phyloP scores from a whole-genome alignment of 108 stramenopile species.

The Stephanodiscus triporus region DNA sequence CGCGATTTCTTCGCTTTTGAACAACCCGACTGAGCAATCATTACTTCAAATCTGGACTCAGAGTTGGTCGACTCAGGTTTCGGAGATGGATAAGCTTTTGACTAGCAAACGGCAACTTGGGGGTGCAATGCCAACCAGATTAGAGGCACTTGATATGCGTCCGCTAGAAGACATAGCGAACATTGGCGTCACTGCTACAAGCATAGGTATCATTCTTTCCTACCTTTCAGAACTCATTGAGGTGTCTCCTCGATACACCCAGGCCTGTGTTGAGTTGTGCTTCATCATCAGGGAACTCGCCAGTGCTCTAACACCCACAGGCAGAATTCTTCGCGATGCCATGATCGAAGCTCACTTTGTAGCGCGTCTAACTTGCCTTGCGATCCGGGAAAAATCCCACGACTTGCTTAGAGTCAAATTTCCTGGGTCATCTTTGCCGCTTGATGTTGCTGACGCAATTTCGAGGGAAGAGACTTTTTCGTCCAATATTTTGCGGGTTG shows the following conservation, averaged over 20 bases:
- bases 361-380: constrained; percentile 66
- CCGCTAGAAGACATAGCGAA: constrained; percentile 47
- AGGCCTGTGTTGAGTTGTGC: constrained; percentile 68
- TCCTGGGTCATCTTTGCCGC: constrained; percentile 69
- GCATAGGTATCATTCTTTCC: constrained; percentile 75
- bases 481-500: constrained; percentile 53
- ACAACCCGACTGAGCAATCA: constrained; percentile 53
- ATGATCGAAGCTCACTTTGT: constrained; percentile 75
- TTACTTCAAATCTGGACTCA: constrained; percentile 60
- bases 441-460: constrained; percentile 64
- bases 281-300: constrained; percentile 75
- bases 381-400: constrained; percentile 66
- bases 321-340: constrained; percentile 56
- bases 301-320: constrained; percentile 25
- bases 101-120: constrained; percentile 21
- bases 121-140: constrained; percentile 47
- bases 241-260: constrained; percentile 62
- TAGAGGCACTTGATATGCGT: constrained; percentile 10
- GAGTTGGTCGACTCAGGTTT: constrained; percentile 62
- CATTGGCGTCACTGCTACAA: constrained; percentile 47
- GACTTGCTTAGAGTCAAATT: constrained; percentile 49
- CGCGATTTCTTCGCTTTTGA: constrained; percentile 57
- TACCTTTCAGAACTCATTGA: constrained; percentile 68
- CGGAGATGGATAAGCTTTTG: constrained; percentile 11
- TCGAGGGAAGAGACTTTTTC: constrained; percentile 57